Conservation (phyloP, 2,329 filamentous ascomycete species). For the Diaporthe sp. region DNA sequence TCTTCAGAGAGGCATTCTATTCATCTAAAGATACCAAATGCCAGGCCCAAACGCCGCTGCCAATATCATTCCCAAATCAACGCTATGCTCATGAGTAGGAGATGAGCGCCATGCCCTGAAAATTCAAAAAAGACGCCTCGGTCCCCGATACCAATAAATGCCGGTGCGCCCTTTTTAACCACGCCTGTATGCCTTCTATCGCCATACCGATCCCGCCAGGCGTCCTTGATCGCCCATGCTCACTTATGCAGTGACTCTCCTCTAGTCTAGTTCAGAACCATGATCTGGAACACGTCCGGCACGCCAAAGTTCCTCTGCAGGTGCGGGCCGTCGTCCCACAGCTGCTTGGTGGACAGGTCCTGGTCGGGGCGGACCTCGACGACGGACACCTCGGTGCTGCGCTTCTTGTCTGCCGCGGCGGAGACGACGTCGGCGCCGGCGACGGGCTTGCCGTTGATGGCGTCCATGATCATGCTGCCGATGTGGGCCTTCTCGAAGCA, state of each 20-base stretch:
- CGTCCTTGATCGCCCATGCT: not conserved
- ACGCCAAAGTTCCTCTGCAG: slow-evolving; percentile 54
- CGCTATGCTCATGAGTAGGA: slow-evolving; percentile 31
- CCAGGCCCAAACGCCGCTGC: slow-evolving; percentile 13
- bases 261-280: slow-evolving; percentile 51
- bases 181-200: not conserved
- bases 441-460: slow-evolving; percentile 45
- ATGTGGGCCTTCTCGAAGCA: slow-evolving; percentile 53
- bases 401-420: not conserved
- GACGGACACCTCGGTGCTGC: slow-evolving; percentile 13
- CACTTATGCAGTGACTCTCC: not conserved
- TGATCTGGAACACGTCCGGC: slow-evolving; percentile 55
- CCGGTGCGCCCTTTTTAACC: not conserved
- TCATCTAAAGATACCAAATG: slow-evolving; percentile 14
- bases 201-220: not conserved
- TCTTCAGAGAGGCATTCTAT: slow-evolving; percentile 40
- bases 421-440: slow-evolving; percentile 35
- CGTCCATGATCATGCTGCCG: slow-evolving; percentile 50
- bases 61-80: slow-evolving; percentile 11
- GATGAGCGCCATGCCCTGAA: slow-evolving; percentile 27
- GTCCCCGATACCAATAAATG: slow-evolving; percentile 3
- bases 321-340: slow-evolving; percentile 45
- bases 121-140: not conserved
- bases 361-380: slow-evolving; percentile 43
- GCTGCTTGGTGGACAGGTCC: slow-evolving; percentile 45